Evolutionary conservation across 371 early-diverging fungal species (phyloP).

Genomic region (Blastocladiella emersonii): DNA sequence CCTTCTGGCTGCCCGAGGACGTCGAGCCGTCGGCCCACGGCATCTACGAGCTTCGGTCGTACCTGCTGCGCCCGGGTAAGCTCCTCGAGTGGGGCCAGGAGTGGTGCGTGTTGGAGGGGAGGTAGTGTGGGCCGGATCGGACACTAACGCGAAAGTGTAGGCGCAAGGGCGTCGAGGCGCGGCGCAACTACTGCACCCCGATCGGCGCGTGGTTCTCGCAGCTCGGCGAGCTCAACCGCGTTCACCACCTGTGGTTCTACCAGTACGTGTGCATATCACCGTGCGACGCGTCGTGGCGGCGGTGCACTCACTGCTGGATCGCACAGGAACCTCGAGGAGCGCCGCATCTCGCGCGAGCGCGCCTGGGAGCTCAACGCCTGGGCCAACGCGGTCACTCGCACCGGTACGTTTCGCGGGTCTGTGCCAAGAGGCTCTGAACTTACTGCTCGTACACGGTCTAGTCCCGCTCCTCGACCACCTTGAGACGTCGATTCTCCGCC

Average conservation of each 20-base stretch:
- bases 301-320: background rate
- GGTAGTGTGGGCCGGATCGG: conserved; percentile 1
- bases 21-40: conserved; percentile 32
- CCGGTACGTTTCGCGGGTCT: no score
- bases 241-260: conserved; percentile 89
- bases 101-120: conserved; percentile 32
- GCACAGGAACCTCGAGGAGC: conserved; percentile 57
- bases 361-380: conserved; percentile 90
- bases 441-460: no score
- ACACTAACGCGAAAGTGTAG: conserved; percentile 9
- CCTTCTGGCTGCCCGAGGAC: conserved; percentile 69
- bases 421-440: no score
- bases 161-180: conserved; percentile 71
- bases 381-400: conserved; percentile 83
- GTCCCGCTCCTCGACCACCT: no score
- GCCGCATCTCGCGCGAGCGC: conserved; percentile 73
- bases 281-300: no score
- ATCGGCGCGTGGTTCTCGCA: conserved; percentile 94
- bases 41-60: conserved; percentile 81
- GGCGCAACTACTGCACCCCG: conserved; percentile 71
- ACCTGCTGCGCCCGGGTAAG: conserved; percentile 72
- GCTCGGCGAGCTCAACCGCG: conserved; percentile 69
- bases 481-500: no score
- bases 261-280: conserved; percentile 33
- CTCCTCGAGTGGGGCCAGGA: conserved; percentile 85